phyloP scores from a whole-genome alignment of 768 basidiomycete genomes.

The Pleurotus ostreatus region DNA sequence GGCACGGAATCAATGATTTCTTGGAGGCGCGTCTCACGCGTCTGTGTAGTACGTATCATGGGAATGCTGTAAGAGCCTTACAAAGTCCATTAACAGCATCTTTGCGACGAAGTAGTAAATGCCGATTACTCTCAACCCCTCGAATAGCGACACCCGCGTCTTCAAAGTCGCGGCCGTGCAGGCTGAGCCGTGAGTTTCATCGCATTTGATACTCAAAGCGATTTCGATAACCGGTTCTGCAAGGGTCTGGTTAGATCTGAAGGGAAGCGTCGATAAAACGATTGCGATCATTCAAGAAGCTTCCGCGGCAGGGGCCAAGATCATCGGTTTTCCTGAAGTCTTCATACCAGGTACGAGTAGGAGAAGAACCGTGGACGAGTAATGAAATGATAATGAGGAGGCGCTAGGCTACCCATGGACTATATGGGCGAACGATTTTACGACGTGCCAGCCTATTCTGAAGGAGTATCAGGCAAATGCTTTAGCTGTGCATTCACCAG shows the following conservation, averaged over 20 bases:
- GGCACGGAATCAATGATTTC: no score
- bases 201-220: no score
- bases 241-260: conserved; percentile 5
- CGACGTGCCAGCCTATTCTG: conserved; percentile 18
- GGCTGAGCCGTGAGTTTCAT: conserved; percentile 4
- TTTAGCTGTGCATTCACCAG: conserved; percentile 23
- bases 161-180: conserved; percentile 8
- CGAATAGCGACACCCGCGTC: conserved; percentile 1
- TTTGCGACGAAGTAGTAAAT: neutral
- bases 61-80: no score
- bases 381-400: neutral
- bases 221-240: neutral
- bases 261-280: conserved; percentile 25
- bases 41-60: no score
- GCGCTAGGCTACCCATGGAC: conserved; percentile 26
- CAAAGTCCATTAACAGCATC: no score
- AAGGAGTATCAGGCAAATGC: conserved; percentile 25
- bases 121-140: conserved; percentile 3
- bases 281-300: conserved; percentile 24
- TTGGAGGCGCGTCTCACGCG: no score
- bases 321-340: conserved; percentile 26
- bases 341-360: conserved; percentile 20
- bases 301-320: conserved; percentile 22
- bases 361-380: no score
- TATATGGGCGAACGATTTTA: conserved; percentile 25